Evolutionary conservation across 148 eudicot species (phyloP).

Genomic region (Silene uniflora): DNA sequence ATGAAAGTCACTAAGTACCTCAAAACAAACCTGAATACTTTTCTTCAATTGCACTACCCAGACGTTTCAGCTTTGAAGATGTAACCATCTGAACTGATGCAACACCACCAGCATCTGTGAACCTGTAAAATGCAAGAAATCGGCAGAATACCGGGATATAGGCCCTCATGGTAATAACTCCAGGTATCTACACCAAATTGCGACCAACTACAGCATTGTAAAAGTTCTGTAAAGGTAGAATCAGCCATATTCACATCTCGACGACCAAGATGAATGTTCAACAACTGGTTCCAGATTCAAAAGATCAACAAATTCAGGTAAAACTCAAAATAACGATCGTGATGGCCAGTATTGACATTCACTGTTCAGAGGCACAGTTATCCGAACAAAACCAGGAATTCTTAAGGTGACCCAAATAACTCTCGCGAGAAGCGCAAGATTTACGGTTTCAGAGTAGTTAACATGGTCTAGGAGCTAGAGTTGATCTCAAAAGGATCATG

Average conservation of each 20-base stretch:
- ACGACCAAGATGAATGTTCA: not conserved
- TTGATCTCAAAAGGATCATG: not conserved
- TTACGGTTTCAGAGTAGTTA: too few species aligned
- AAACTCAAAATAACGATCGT: too few species aligned
- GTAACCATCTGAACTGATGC: not conserved
- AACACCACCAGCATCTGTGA: not conserved
- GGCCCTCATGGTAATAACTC: too few species aligned
- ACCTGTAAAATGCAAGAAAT: not conserved
- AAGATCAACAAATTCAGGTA: too few species aligned
- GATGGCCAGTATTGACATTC: not conserved
- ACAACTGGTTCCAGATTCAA: not conserved
- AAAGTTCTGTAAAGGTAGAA: too few species aligned
- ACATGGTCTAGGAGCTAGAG: too few species aligned
- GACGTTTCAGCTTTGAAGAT: not conserved
- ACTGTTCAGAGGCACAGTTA: too few species aligned
- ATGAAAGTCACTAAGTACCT: not conserved
- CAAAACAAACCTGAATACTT: constrained; percentile 2
- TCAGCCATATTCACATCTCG: too few species aligned
- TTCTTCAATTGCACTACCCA: not conserved
- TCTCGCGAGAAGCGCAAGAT: not conserved
- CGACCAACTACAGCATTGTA: too few species aligned
- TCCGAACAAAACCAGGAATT: too few species aligned
- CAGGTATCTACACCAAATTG: too few species aligned
- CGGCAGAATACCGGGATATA: not conserved
- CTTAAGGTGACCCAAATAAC: not conserved